Conservation (phyloP, 352 stramenopile genomes). For the Globisporangium yorkense region DNA sequence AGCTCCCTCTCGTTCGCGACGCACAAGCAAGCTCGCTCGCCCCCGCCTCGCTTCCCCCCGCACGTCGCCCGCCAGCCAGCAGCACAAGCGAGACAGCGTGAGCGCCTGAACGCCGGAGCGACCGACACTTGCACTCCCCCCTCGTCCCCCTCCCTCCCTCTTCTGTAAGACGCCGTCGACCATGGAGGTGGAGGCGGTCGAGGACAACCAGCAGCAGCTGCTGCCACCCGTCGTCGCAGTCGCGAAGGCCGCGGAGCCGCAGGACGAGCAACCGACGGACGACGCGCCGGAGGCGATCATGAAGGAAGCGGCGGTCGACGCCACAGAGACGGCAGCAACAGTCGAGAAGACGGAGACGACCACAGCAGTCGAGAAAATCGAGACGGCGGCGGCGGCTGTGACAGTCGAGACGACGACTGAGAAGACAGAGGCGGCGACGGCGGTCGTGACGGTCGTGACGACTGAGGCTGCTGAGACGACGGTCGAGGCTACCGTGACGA, state of each 20-base stretch:
- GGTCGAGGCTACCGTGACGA: background rate
- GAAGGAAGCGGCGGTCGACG: background rate
- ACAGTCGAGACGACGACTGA: background rate
- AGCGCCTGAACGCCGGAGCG: no score
- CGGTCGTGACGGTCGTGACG: constrained; percentile 2
- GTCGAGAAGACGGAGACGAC: background rate
- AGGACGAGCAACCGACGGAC: background rate
- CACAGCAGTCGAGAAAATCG: background rate
- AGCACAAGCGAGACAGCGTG: no score
- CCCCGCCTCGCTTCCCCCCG: no score
- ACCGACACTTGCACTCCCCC: no score
- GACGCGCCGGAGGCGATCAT: background rate
- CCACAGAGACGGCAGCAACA: background rate
- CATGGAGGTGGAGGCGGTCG: constrained; percentile 7
- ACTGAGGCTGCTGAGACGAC: background rate
- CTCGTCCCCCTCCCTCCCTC: no score
- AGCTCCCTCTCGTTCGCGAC: no score
- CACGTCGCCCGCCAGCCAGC: no score
- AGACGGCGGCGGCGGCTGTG: background rate
- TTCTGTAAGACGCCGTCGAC: no score
- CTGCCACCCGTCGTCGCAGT: background rate
- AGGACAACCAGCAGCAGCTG: constrained; percentile 12
- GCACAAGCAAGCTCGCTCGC: no score
- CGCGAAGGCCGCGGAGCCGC: background rate
- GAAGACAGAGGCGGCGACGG: background rate